These are phyloP conservation scores for Pseudogymnoascus sp. DNA, from an alignment of 2,329 filamentous ascomycete species.

Conservation along the genomic window DNA sequence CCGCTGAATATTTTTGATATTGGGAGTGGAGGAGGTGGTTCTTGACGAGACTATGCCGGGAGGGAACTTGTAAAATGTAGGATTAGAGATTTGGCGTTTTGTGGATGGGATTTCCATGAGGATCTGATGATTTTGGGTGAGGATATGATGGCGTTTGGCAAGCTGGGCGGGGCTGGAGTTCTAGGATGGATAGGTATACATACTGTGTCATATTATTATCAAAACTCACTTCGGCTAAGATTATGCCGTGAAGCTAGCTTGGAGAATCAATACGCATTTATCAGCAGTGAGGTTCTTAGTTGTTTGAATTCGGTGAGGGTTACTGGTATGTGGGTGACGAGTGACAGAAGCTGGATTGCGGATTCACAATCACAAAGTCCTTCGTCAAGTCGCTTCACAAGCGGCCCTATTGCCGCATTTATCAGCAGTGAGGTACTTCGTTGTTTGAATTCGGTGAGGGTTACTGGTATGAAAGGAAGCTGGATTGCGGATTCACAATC, in stretches of 20 bases:
- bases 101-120: not conserved
- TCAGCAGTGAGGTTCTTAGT: not conserved
- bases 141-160: not conserved
- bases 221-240: not conserved
- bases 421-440: too few relatives aligned
- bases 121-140: not conserved
- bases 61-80: not conserved
- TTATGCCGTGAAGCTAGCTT: not conserved
- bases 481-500: not conserved
- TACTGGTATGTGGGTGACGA: not conserved
- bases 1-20: slow-evolving; percentile 24
- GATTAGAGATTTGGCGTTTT: not conserved
- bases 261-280: not conserved
- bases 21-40: not conserved
- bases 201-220: not conserved
- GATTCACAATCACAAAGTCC: not conserved
- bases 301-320: not conserved
- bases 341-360: not conserved
- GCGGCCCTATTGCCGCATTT: not conserved
- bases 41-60: not conserved
- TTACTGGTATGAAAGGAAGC: not conserved
- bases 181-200: not conserved
- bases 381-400: not conserved
- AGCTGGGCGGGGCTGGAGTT: not conserved
- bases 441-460: not conserved